These are phyloP conservation scores for Sclerotinia nivalis DNA, from an alignment of 2,329 filamentous ascomycete genomes.

Conservation along the genomic window DNA sequence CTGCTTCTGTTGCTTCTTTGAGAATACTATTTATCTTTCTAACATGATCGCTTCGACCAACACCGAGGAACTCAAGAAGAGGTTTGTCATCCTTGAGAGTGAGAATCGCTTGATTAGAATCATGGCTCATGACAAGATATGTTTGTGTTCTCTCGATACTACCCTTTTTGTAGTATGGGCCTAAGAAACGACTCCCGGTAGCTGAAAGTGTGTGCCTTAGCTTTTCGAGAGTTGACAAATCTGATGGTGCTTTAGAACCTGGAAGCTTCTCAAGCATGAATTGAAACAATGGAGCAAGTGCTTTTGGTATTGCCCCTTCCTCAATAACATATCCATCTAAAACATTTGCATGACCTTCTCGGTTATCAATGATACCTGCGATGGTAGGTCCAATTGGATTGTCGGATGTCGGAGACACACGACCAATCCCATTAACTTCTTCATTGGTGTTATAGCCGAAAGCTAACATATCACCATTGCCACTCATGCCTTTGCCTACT, in stretches of 20 bases:
- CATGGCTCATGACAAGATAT: slow-evolving; percentile 54
- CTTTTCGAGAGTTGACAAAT: slow-evolving; percentile 45
- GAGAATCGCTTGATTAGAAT: slow-evolving; percentile 57
- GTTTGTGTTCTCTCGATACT: slow-evolving; percentile 61
- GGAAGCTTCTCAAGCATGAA: slow-evolving; percentile 57
- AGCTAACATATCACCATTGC: slow-evolving; percentile 65
- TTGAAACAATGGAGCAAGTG: slow-evolving; percentile 57
- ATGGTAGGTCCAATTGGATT: slow-evolving; percentile 63
- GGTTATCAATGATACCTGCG: slow-evolving; percentile 61
- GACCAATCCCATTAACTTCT: slow-evolving; percentile 57
- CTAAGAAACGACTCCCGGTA: slow-evolving; percentile 56
- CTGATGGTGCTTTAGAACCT: slow-evolving; percentile 46
- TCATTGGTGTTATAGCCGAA: slow-evolving; percentile 65
- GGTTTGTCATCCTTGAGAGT: slow-evolving; percentile 61
- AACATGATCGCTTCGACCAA: slow-evolving; percentile 57
- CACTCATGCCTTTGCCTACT: slow-evolving; percentile 61
- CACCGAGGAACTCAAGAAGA: slow-evolving; percentile 59
- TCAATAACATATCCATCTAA: slow-evolving; percentile 65
- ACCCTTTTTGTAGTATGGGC: slow-evolving; percentile 57
- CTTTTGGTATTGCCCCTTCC: slow-evolving; percentile 61
- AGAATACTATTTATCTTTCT: slow-evolving; percentile 54
- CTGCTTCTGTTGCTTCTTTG: slow-evolving; percentile 54
- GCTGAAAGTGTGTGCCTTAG: slow-evolving; percentile 51
- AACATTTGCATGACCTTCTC: slow-evolving; percentile 52
- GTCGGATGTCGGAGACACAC: slow-evolving; percentile 50